These are phyloP conservation scores for Simplicillium aogashimaense DNA, from an alignment of 2,329 filamentous ascomycete species.

Conservation along the genomic window DNA sequence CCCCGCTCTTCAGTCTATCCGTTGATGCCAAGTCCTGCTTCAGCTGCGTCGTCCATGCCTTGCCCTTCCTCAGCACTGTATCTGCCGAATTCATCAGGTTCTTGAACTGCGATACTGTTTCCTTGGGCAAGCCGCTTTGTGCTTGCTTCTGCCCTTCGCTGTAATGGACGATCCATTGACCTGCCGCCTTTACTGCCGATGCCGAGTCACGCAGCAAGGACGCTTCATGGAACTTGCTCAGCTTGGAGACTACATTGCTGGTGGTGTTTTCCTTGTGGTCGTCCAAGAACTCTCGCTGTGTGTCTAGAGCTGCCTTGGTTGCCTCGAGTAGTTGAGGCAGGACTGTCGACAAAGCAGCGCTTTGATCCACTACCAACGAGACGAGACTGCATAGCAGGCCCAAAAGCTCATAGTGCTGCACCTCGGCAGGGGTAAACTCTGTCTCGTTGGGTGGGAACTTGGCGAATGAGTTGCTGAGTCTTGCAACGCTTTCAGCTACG, in stretches of 20 bases:
- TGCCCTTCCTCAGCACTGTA: constrained; percentile 20
- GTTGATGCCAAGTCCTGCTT: constrained; percentile 17
- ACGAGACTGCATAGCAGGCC: constrained; percentile 28
- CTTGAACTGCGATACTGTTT: constrained; percentile 23
- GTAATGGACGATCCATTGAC: constrained; percentile 23
- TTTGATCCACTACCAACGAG: constrained; percentile 15
- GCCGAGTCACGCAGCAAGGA: constrained; percentile 28
- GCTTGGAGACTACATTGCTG: constrained; percentile 11
- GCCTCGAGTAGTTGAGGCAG: constrained; percentile 17
- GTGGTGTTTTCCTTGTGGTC: constrained; percentile 4
- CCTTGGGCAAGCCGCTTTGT: constrained; percentile 26
- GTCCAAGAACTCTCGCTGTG: constrained; percentile 9
- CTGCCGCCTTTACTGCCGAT: constrained; percentile 18
- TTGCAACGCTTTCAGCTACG: constrained; percentile 28
- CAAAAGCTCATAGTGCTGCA: constrained; percentile 31
- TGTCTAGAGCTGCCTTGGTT: constrained; percentile 15
- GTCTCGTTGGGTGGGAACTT: constrained; percentile 23
- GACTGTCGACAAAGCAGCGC: constrained; percentile 11
- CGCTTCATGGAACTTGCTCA: constrained; percentile 25
- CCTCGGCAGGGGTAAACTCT: constrained; percentile 30
- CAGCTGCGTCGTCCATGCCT: constrained; percentile 15
- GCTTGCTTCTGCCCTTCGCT: constrained; percentile 29
- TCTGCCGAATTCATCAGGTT: constrained; percentile 19
- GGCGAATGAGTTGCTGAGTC: constrained; percentile 31
- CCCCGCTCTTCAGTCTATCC: constrained; percentile 14